These are phyloP conservation scores for Globisporangium paddicum DNA, from an alignment of 352 stramenopile species.

Conservation along the genomic window DNA sequence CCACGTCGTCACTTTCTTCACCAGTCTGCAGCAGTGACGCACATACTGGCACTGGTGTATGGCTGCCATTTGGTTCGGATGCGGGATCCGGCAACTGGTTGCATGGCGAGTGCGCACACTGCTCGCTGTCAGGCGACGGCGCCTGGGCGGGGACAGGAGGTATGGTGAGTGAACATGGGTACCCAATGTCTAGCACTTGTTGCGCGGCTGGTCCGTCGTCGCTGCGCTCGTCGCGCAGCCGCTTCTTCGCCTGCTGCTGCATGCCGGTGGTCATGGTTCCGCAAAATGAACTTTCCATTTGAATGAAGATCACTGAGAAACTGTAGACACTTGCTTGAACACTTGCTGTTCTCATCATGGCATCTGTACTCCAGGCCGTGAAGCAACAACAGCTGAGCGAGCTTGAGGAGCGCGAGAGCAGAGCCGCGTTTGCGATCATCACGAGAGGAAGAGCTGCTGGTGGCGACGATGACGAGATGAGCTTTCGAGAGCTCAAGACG, in stretches of 20 bases:
- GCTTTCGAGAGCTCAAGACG: constrained; percentile 22
- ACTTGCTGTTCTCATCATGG: background rate
- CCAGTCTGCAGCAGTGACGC: background rate
- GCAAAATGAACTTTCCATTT: background rate
- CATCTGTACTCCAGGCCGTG: constrained; percentile 6
- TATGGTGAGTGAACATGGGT: background rate
- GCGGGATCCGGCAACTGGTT: background rate
- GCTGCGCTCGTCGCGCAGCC: background rate
- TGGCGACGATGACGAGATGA: constrained; percentile 17
- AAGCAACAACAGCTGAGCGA: constrained; percentile 22
- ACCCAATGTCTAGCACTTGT: too few relatives aligned
- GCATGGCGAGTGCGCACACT: background rate
- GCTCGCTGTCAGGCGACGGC: background rate
- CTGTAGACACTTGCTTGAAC: too few relatives aligned
- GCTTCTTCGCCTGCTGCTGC: background rate
- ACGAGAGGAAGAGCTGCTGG: constrained; percentile 8
- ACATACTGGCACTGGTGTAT: background rate
- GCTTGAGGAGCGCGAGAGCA: constrained; percentile 23
- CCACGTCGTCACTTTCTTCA: background rate
- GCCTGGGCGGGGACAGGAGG: background rate
- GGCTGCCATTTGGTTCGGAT: background rate
- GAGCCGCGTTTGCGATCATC: constrained; percentile 19
- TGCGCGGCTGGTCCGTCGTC: background rate
- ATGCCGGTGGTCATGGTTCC: background rate
- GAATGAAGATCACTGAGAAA: too few relatives aligned